phyloP scores from a whole-genome alignment of 805 yeast genomes.

The Danielia reshetovae region DNA sequence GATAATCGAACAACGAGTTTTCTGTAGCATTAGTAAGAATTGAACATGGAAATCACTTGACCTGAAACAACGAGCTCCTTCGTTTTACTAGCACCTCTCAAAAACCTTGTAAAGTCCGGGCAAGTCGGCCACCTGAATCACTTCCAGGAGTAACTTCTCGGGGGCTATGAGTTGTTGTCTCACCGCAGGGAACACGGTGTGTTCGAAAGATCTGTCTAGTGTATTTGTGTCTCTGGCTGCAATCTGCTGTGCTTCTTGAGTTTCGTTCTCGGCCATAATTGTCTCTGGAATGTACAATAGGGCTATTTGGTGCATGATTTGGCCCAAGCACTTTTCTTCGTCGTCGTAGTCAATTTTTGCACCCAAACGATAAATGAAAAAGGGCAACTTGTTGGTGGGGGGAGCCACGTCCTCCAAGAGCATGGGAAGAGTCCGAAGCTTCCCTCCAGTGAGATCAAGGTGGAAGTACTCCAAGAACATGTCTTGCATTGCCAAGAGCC shows the following conservation, averaged over 20 bases:
- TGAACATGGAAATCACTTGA: too few species aligned
- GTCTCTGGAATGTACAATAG: slow-evolving; percentile 66
- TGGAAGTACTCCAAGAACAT: slow-evolving; percentile 82
- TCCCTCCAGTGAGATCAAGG: slow-evolving; percentile 25
- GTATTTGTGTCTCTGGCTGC: slow-evolving; percentile 15
- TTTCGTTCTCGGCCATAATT: slow-evolving; percentile 15
- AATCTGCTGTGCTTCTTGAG: slow-evolving; percentile 6
- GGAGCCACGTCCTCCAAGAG: slow-evolving; percentile 65
- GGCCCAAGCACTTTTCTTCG: slow-evolving; percentile 67
- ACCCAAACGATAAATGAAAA: slow-evolving; percentile 62
- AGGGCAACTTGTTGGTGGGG: slow-evolving; percentile 56
- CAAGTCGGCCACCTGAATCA: slow-evolving; percentile 82
- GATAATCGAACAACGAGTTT: too few species aligned
- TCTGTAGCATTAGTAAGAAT: too few species aligned
- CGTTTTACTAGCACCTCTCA: slow-evolving; percentile 74
- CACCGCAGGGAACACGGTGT: slow-evolving; percentile 60
- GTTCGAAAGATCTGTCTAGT: slow-evolving; percentile 44
- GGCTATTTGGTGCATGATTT: slow-evolving; percentile 65
- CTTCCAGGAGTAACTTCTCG: slow-evolving; percentile 43
- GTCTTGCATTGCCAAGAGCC: slow-evolving; percentile 49
- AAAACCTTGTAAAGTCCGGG: slow-evolving; percentile 91
- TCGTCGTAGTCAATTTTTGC: slow-evolving; percentile 57
- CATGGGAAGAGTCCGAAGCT: slow-evolving; percentile 59
- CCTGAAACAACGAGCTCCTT: too few species aligned
- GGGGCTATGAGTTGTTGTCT: slow-evolving; percentile 66